Evolutionary conservation across 2,329 filamentous ascomycete genomes (phyloP), one percentile per base, ranked within the genome.

Genomic region (Falciphora oryzae): DNA sequence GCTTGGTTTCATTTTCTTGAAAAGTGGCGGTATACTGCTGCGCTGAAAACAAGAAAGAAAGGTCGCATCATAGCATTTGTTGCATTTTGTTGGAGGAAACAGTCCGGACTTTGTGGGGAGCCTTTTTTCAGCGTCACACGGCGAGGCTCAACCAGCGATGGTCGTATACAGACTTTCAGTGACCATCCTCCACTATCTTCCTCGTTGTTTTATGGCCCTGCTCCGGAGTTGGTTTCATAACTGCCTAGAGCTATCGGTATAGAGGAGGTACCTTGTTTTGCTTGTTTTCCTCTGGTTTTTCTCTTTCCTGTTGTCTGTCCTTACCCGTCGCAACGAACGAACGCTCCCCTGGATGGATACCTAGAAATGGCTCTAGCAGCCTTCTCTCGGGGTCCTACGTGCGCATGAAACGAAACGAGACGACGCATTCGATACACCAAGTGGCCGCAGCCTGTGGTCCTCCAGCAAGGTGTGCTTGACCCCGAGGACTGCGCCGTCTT

Each of bases 211-310:
- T 13, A 27, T 50, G 25, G 14, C 60, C n/a, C 16, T 62, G 50
- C 28, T 63, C 61, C 22, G 58, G 29, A 60, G 28, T 60, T 60
- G 27, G 29, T 59, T 59, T 59, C 57, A 59, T 29, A 60, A 60
- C 29, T 13, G 14, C 16, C 28, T 59, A 32, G 28, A 28, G 58
- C 29, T 53, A 25, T 6, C 18, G 44, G 44, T 53, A 25, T 53
- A 53, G 44, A 53, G 44, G 44, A 53, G 44, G 44, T 53, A 53
- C 10, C 44, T 25, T n/a, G 44, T 53, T 25, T 53, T 53, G 44
- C 16, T 28, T 31, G 27, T 31, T 59, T 31, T n/a, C 27, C 57
- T 32, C 25, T 59, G n/a, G 57, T 59, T 22, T 53, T 57, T 57
- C 29, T 31, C 38, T 63, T 44, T 16, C 35, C 13, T 38, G 18